phyloP scores from a whole-genome alignment of 1,139 yeast species.

The Sugiyamaella xylanicola region DNA sequence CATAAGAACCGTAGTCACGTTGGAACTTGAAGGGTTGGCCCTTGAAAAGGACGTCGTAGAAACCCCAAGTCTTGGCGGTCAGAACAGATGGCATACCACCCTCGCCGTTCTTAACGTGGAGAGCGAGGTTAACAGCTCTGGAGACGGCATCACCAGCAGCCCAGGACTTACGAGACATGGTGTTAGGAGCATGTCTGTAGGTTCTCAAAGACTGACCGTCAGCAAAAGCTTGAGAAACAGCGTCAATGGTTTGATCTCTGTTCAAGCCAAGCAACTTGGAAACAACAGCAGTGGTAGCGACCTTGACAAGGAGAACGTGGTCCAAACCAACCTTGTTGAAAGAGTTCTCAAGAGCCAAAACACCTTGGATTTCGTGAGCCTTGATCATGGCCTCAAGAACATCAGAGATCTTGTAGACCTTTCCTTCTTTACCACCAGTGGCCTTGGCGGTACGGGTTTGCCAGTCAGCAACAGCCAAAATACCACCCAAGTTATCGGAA shows the following conservation, averaged over 20 bases:
- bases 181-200: slow-evolving; percentile 64
- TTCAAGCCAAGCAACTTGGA: slow-evolving; percentile 54
- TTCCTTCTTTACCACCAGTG: slow-evolving; percentile 45
- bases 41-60: slow-evolving; percentile 59
- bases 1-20: slow-evolving; percentile 56
- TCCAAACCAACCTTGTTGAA: slow-evolving; percentile 62
- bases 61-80: slow-evolving; percentile 62
- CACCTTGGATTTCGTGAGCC: slow-evolving; percentile 65
- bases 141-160: slow-evolving; percentile 67
- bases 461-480: slow-evolving; percentile 60
- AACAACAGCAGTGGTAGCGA: slow-evolving; percentile 64
- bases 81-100: slow-evolving; percentile 60
- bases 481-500: slow-evolving; percentile 60
- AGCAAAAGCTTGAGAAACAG: slow-evolving; percentile 60
- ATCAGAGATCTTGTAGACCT: slow-evolving; percentile 51
- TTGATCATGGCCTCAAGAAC: slow-evolving; percentile 58
- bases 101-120: slow-evolving; percentile 55
- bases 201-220: slow-evolving; percentile 63
- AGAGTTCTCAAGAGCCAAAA: slow-evolving; percentile 58
- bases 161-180: slow-evolving; percentile 65
- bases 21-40: slow-evolving; percentile 57
- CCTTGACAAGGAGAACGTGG: slow-evolving; percentile 59
- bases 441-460: slow-evolving; percentile 52
- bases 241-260: slow-evolving; percentile 55
- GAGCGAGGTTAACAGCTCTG: slow-evolving; percentile 59